Percentiles rank a stretch among this genome's conserved stretches.
phyloP scores from a whole-genome alignment of 805 yeast species.

The Pichia paraexigua region DNA sequence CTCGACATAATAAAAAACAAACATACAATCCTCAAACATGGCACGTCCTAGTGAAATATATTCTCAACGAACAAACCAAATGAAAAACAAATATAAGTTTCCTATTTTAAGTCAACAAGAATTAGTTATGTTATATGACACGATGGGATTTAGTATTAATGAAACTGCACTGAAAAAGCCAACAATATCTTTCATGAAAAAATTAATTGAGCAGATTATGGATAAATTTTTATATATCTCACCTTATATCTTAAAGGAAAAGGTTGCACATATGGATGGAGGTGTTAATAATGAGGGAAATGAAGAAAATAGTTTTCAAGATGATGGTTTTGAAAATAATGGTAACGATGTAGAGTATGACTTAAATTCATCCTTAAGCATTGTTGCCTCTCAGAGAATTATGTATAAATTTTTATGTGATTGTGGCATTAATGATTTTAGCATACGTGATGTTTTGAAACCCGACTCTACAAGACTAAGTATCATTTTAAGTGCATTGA shows the following conservation, averaged over 20 bases:
- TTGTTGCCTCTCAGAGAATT: constrained; percentile 51
- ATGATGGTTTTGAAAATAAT: constrained; percentile 6
- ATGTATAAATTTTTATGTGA: constrained; percentile 55
- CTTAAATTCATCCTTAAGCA: constrained; percentile 34
- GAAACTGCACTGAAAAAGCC: constrained; percentile 27
- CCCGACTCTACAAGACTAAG: constrained; percentile 67
- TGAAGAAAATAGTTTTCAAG: neutral
- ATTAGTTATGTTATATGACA: constrained; percentile 21
- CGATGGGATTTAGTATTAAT: constrained; percentile 23
- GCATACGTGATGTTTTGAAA: constrained; percentile 60
- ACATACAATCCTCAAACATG: constrained; percentile 14
- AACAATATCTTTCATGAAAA: constrained; percentile 25
- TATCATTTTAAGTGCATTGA: constrained; percentile 70
- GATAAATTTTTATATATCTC: constrained; percentile 28
- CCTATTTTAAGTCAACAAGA: constrained; percentile 27
- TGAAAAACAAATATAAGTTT: constrained; percentile 25
- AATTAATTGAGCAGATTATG: constrained; percentile 28
- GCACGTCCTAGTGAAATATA: constrained; percentile 31
- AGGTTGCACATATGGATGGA: constrained; percentile 19
- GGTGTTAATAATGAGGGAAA: constrained; percentile 11
- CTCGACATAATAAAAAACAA: neutral
- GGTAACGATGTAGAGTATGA: constrained; percentile 8
- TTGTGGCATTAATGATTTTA: constrained; percentile 74
- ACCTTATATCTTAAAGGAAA: constrained; percentile 22
- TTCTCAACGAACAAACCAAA: constrained; percentile 16